Evolutionary conservation across 495 filamentous ascomycete species (phyloP), one percentile per base, ranked within the genome.

Genomic region (Penicillium diatomitis): DNA sequence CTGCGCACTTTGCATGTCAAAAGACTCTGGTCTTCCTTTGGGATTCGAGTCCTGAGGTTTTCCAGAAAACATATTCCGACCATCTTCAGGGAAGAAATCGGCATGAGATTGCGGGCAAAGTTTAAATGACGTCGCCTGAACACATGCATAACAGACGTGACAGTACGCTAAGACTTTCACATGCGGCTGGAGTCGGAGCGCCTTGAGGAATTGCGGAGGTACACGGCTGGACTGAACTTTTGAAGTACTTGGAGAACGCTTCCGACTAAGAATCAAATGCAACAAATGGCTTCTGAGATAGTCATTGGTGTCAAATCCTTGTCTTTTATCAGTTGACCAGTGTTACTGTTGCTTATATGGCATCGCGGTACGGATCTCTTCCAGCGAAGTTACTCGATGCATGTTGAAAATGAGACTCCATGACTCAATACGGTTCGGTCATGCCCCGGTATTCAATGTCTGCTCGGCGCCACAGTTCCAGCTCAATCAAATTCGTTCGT

Each of bases 121-220:
- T n/a, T 20, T 35, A 46, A 39, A 62, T 67, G 64, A 69, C 64
- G 66, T 69, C 49, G 54, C 60, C 20, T 37, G 49, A 54, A 60
- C 63, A 64, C 55, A 54, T 65, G 50, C 39, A 4, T 10, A 37
- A 6, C 5, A 33, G 35, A 48, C 55, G 33, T 66, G 52, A 63
- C 61, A 60, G 51, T 65, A 62, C 63, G 12, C 41, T 20, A 55
- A 45, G 55, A 48, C 49, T 62, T 61, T 63, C 60, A 63, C 57
- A 47, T 63, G 60, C 48, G 48, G 38, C 32, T 43, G 47, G 6
- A 11, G 35, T 44, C 40, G 33, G 38, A 11, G 32, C 29, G 29
- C 32, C 39, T 9, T 37, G 39, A 43, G 20, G 20, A 20, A 20
- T 20, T 20, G 20, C 20, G 20, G 20, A 20, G 20, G 20, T 20